A percentile compares a stretch with the other conserved stretches of the same genome.
Evolutionary conservation across 2,329 filamentous ascomycete genomes (phyloP).

Genomic region (Trichophyton benhamiae): DNA sequence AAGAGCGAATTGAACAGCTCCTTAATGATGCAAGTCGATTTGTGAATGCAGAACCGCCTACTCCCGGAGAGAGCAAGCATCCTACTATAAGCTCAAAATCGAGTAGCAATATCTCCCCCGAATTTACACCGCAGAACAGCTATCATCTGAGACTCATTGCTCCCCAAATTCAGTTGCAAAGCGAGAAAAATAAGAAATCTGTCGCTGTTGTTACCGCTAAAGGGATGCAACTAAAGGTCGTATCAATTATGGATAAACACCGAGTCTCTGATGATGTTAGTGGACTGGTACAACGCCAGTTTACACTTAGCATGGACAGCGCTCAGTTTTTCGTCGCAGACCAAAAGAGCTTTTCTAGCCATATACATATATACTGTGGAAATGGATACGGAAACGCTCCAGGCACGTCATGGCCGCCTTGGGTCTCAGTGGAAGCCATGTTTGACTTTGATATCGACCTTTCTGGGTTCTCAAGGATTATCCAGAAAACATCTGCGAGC

Average conservation of each 20-base stretch:
- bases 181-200: slow-evolving; percentile 93
- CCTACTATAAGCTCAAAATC: slow-evolving; percentile 37
- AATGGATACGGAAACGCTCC: slow-evolving; percentile 79
- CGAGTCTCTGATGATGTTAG: slow-evolving; percentile 85
- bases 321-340: slow-evolving; percentile 97
- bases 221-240: slow-evolving; percentile 93
- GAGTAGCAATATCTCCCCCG: slow-evolving; percentile 65
- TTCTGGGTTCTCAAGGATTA: slow-evolving; percentile 94
- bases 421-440: slow-evolving; percentile 97
- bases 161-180: slow-evolving; percentile 94
- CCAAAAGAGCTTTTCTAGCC: slow-evolving; percentile 76
- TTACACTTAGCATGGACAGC: slow-evolving; percentile 91
- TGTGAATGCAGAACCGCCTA: slow-evolving; percentile 56
- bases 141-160: slow-evolving; percentile 93
- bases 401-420: slow-evolving; percentile 88
- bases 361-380: slow-evolving; percentile 85
- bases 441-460: slow-evolving; percentile 90
- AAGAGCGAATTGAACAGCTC: slow-evolving; percentile 76
- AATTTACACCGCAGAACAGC: slow-evolving; percentile 82
- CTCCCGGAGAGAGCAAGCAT: slow-evolving; percentile 21
- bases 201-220: slow-evolving; percentile 96
- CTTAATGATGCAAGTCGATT: slow-evolving; percentile 73
- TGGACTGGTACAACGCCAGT: slow-evolving; percentile 85
- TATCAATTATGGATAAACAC: slow-evolving; percentile 96
- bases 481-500: slow-evolving; percentile 91